Evolutionary conservation across 2,329 filamentous ascomycete genomes (phyloP).

Genomic region (Fusarium pseudograminearum): DNA sequence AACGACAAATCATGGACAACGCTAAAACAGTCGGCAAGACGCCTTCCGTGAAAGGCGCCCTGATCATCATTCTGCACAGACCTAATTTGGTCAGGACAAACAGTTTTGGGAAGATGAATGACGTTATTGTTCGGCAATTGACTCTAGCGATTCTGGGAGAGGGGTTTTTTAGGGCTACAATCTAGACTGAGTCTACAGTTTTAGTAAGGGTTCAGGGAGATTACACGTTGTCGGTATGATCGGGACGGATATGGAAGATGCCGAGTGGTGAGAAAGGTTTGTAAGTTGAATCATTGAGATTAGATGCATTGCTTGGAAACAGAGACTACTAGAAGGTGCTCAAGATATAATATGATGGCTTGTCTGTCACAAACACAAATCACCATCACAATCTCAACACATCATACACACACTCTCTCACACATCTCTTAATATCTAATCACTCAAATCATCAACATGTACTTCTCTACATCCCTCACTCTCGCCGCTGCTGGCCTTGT

Average conservation of each 20-base stretch:
- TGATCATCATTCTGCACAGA: conserved; percentile 23
- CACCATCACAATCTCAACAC: not conserved
- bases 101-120: not conserved
- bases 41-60: conserved; percentile 29
- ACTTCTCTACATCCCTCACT: conserved; percentile 25
- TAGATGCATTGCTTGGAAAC: too few species aligned
- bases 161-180: not conserved
- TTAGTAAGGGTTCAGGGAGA: not conserved
- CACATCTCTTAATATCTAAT: not conserved
- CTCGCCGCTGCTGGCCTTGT: conserved; percentile 30
- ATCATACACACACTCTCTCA: not conserved
- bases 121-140: conserved; percentile 5
- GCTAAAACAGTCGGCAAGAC: conserved; percentile 21
- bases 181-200: not conserved
- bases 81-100: not conserved
- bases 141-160: not conserved
- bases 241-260: conserved; percentile 13
- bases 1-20: conserved; percentile 6
- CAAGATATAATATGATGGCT: not conserved
- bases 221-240: not conserved
- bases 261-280: conserved; percentile 4
- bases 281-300: not conserved
- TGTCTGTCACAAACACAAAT: not conserved
- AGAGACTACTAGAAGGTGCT: not conserved
- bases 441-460: conserved; percentile 11